These are phyloP conservation scores for Leccinum brunneo-olivaceum DNA, from an alignment of 1,284 basidiomycete genomes.

Conservation along the genomic window DNA sequence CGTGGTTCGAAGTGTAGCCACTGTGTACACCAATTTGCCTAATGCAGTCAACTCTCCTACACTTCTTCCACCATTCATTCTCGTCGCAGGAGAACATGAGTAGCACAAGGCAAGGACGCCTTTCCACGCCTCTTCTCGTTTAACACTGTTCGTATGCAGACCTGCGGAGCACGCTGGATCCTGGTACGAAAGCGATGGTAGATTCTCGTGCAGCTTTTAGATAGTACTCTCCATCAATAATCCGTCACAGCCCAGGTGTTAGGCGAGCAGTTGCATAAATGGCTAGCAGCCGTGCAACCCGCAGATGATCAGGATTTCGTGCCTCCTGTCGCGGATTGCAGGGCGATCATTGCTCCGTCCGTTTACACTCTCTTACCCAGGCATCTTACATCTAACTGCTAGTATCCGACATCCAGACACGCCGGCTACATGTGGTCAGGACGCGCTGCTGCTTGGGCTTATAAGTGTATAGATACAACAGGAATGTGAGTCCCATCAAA, in stretches of 20 bases:
- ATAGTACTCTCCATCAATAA: constrained; percentile 12
- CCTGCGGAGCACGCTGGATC: constrained; percentile 81
- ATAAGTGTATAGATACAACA: constrained; percentile 77
- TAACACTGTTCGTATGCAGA: constrained; percentile 29
- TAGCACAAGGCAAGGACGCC: constrained; percentile 23
- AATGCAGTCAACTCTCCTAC: constrained; percentile 20
- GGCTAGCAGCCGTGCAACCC: constrained; percentile 58
- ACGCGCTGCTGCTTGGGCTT: constrained; percentile 92
- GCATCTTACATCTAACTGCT: constrained; percentile 8
- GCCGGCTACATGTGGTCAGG: constrained; percentile 97
- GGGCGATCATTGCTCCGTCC: constrained; percentile 95
- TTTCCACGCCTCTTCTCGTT: not conserved
- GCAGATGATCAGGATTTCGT: constrained; percentile 39
- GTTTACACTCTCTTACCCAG: constrained; percentile 25
- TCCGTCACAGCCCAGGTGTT: constrained; percentile 47
- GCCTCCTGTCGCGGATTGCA: constrained; percentile 71
- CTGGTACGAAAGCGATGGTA: constrained; percentile 82
- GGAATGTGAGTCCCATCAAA: constrained; percentile 56
- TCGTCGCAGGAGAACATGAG: constrained; percentile 16
- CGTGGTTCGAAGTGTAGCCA: not conserved
- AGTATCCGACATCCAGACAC: constrained; percentile 58
- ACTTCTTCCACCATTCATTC: constrained; percentile 13
- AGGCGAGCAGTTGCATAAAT: constrained; percentile 53
- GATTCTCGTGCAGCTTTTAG: constrained; percentile 18
- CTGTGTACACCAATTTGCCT: constrained; percentile 14